Percentiles rank a stretch among this genome's conserved stretches.
phyloP scores from a whole-genome alignment of 805 yeast species.

The Metschnikowia shivogae region DNA sequence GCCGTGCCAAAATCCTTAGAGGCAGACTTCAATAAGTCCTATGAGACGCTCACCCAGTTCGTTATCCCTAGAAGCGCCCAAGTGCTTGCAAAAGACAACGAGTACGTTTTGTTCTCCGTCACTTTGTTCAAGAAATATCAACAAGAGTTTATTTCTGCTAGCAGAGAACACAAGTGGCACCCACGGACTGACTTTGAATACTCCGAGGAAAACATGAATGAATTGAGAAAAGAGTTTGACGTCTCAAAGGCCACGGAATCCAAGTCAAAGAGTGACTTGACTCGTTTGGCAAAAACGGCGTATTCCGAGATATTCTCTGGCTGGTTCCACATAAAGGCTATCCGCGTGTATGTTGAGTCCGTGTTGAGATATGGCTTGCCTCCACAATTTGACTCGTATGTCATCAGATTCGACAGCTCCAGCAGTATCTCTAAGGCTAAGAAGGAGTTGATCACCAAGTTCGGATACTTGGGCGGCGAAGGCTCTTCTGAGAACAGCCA shows the following conservation, averaged over 20 bases:
- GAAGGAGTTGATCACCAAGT: constrained; percentile 64
- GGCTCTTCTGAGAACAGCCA: constrained; percentile 72
- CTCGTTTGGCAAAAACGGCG: constrained; percentile 84
- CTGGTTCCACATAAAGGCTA: constrained; percentile 87
- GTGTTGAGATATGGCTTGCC: constrained; percentile 96
- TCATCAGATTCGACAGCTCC: constrained; percentile 40
- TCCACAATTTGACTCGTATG: constrained; percentile 68
- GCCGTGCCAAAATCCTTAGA: constrained; percentile 76
- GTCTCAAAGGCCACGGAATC: constrained; percentile 71
- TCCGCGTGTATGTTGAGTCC: constrained; percentile 86
- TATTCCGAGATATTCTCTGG: constrained; percentile 78
- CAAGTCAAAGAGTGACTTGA: constrained; percentile 68
- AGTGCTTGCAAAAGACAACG: constrained; percentile 65
- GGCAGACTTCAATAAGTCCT: constrained; percentile 57
- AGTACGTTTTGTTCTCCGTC: constrained; percentile 68
- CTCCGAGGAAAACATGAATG: constrained; percentile 69
- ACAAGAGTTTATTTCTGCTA: constrained; percentile 60
- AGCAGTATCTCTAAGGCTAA: constrained; percentile 54
- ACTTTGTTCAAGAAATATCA: constrained; percentile 81
- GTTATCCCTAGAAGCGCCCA: constrained; percentile 91
- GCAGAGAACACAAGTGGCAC: constrained; percentile 83
- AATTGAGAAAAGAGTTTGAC: constrained; percentile 74
- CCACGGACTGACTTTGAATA: constrained; percentile 86
- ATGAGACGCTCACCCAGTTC: constrained; percentile 73
- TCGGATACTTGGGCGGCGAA: constrained; percentile 88